These are phyloP conservation scores for Cercospora sp. DNA, from an alignment of 2,329 filamentous ascomycete species.

Conservation along the genomic window DNA sequence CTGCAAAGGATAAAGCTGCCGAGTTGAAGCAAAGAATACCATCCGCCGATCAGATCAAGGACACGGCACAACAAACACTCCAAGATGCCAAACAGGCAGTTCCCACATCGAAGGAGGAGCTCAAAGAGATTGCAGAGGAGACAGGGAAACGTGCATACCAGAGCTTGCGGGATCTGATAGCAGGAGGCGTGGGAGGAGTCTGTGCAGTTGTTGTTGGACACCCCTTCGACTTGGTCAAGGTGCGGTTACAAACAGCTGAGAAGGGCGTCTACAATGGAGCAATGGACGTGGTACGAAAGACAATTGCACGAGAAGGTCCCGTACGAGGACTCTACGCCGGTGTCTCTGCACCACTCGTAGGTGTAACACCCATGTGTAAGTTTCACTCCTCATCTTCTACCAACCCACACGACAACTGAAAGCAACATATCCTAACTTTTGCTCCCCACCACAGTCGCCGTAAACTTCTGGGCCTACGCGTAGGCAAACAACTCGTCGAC, in stretches of 20 bases:
- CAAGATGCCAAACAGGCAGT: conserved; percentile 28
- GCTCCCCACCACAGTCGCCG: conserved; percentile 54
- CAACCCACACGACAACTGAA: neutral
- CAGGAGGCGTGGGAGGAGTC: conserved; percentile 88
- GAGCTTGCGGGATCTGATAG: conserved; percentile 76
- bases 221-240: conserved; percentile 97
- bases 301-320: conserved; percentile 82
- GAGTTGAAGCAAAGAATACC: conserved; percentile 26
- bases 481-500: conserved; percentile 86
- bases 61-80: conserved; percentile 23
- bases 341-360: conserved; percentile 89
- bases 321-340: conserved; percentile 85
- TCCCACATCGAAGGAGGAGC: conserved; percentile 44
- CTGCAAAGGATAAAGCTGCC: conserved; percentile 25
- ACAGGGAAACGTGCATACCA: conserved; percentile 58
- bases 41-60: conserved; percentile 22
- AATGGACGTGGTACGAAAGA: conserved; percentile 87
- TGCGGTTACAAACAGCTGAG: conserved; percentile 93
- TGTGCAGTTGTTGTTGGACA: conserved; percentile 92
- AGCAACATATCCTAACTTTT: conserved; percentile 22
- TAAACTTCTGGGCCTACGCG: conserved; percentile 81
- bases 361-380: conserved; percentile 98
- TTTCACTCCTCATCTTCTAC: conserved; percentile 32
- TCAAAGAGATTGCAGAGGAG: conserved; percentile 55
- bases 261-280: conserved; percentile 87